These are phyloP conservation scores for Rasamsonia emersonii DNA, from an alignment of 2,329 filamentous ascomycete genomes.

Conservation along the genomic window DNA sequence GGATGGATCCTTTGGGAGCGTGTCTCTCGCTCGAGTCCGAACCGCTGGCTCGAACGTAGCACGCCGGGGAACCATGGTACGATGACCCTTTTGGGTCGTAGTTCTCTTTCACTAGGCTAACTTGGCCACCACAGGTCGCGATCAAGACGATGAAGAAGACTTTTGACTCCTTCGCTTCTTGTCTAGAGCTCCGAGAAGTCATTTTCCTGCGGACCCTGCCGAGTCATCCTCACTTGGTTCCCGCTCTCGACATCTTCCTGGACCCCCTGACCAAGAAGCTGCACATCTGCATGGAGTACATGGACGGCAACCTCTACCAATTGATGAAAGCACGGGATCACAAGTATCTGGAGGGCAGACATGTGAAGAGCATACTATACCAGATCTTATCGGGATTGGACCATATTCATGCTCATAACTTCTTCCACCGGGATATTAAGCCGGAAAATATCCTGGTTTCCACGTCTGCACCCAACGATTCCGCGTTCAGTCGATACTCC, in stretches of 20 bases:
- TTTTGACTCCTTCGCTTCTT: conserved; percentile 84
- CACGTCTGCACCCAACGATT: conserved; percentile 77
- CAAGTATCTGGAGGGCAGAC: conserved; percentile 80
- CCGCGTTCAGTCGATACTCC: conserved; percentile 87
- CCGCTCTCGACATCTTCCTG: conserved; percentile 94
- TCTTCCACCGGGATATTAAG: conserved; percentile 99
- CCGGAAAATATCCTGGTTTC: conserved; percentile 98
- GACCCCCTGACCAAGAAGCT: conserved; percentile 94
- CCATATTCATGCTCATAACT: conserved; percentile 93
- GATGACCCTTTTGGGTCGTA: conserved; percentile 3
- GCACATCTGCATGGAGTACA: conserved; percentile 98
- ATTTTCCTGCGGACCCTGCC: conserved; percentile 91
- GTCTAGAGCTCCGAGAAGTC: conserved; percentile 88
- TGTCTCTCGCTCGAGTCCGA: conserved; percentile 82
- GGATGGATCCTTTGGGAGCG: conserved; percentile 96
- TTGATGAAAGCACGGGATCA: conserved; percentile 97
- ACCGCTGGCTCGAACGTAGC: conserved; percentile 83
- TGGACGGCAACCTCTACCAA: conserved; percentile 98
- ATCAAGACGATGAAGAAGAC: conserved; percentile 99
- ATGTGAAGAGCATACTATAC: conserved; percentile 95
- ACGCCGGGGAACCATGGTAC: conserved; percentile 85
- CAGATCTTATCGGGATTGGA: conserved; percentile 95
- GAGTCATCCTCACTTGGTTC: conserved; percentile 84
- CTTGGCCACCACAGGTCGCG: conserved; percentile 58
- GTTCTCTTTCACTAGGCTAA: conserved; percentile 6